Evolutionary conservation across 1,284 basidiomycete species (phyloP).

Genomic region (Hymenochaete sp.): DNA sequence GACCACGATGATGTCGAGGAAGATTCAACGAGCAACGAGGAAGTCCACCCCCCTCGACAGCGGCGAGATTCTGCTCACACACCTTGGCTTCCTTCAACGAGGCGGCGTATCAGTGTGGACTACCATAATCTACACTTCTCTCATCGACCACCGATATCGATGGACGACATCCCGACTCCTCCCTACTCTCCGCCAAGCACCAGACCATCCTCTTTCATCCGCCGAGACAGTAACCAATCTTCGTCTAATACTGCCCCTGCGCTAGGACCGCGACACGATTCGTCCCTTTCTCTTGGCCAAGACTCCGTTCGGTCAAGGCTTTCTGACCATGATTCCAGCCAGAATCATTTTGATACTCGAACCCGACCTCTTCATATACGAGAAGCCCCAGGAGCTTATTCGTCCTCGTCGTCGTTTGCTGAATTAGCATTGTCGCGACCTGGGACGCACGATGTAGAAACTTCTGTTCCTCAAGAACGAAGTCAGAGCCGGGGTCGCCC

Average conservation of each 20-base stretch:
- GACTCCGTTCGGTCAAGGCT: no score
- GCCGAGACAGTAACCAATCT: constrained; percentile 2
- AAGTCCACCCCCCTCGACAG: no score
- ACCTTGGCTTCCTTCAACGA: no score
- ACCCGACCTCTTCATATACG: neutral
- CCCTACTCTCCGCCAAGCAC: constrained; percentile 17
- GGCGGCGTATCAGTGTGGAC: constrained; percentile 16
- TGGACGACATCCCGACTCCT: constrained; percentile 10
- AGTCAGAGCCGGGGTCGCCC: constrained; percentile 10
- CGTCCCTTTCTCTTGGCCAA: no score
- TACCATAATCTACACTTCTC: constrained; percentile 7
- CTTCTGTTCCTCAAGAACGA: constrained; percentile 12
- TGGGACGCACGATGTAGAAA: constrained; percentile 5
- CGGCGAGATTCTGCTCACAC: no score
- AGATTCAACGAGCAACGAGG: no score
- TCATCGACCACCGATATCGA: neutral
- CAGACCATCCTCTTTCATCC: constrained; percentile 3
- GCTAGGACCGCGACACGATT: no score
- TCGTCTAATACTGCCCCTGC: no score
- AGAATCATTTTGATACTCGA: no score
- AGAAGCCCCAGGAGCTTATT: constrained; percentile 9
- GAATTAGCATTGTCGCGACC: constrained; percentile 13
- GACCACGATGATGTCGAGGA: constrained; percentile 29
- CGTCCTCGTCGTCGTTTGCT: constrained; percentile 11
- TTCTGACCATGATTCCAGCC: no score